Conservation (phyloP, 345 rosid species). For the Geranium brycei region DNA sequence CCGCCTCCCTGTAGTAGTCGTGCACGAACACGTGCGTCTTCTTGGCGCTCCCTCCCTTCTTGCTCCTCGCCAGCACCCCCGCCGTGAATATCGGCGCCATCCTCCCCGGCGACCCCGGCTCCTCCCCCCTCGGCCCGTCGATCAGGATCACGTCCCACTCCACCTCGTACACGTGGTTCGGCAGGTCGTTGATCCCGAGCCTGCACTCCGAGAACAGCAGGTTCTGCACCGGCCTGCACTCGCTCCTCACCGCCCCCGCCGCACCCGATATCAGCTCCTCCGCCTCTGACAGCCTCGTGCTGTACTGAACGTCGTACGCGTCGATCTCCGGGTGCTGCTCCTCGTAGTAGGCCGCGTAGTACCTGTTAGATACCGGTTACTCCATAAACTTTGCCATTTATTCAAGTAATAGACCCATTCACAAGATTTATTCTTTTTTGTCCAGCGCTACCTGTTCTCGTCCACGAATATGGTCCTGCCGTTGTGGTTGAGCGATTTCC, state of each 20-base stretch:
- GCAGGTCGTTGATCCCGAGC: conserved; percentile 73
- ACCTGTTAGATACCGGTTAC: conserved; percentile 26
- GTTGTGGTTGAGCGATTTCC: conserved; percentile 81
- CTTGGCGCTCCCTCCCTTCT: conserved; percentile 42
- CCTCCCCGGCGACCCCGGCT: conserved; percentile 59
- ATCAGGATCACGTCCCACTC: conserved; percentile 92
- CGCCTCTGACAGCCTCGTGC: conserved; percentile 53
- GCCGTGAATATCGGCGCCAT: conserved; percentile 89
- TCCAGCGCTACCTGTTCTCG: too few species aligned
- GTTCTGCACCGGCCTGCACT: conserved; percentile 83
- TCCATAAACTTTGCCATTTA: too few species aligned
- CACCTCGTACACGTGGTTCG: conserved; percentile 85
- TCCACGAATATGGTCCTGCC: conserved; percentile 85
- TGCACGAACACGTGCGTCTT: conserved; percentile 82
- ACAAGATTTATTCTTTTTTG: too few species aligned
- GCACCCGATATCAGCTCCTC: conserved; percentile 42
- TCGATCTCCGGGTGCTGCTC: conserved; percentile 80
- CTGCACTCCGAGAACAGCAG: conserved; percentile 77
- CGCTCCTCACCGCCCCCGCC: conserved; percentile 38
- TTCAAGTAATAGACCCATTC: too few species aligned
- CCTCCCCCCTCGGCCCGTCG: conserved; percentile 91
- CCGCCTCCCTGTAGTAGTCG: conserved; percentile 70
- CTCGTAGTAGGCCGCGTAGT: conserved; percentile 79
- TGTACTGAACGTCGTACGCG: conserved; percentile 83
- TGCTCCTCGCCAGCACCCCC: conserved; percentile 81